Conservation (phyloP, 495 filamentous ascomycete species). For the Penicillium mononematosum region DNA sequence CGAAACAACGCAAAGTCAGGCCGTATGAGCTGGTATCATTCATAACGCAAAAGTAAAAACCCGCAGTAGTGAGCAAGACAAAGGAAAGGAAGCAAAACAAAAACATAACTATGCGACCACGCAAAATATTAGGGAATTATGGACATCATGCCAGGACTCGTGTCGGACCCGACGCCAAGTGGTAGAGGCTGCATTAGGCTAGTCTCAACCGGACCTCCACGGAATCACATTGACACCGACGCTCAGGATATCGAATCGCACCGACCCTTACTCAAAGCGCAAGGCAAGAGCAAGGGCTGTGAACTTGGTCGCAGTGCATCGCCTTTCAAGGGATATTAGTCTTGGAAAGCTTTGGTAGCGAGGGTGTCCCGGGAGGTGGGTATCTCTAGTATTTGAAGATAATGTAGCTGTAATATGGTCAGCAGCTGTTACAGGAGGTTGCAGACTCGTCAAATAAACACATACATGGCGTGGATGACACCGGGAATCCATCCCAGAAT, state of each 20-base stretch:
- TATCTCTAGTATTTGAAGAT: slow-evolving; percentile 54
- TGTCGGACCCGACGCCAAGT: slow-evolving; percentile 27
- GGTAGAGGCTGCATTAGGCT: slow-evolving; percentile 33
- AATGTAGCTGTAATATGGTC: slow-evolving; percentile 45
- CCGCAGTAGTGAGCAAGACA: slow-evolving; percentile 18
- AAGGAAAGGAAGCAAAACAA: slow-evolving; percentile 16
- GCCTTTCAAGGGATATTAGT: slow-evolving; percentile 3
- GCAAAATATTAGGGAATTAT: slow-evolving; percentile 31
- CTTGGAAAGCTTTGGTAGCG: slow-evolving; percentile 1
- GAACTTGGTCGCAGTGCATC: slow-evolving; percentile 5
- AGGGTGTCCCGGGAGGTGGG: slow-evolving; percentile 3
- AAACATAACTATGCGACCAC: slow-evolving; percentile 11
- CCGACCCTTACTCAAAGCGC: slow-evolving; percentile 1
- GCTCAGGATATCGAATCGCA: slow-evolving; percentile 17
- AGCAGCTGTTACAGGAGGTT: background rate
- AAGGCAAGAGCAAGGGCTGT: background rate
- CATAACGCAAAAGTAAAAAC: slow-evolving; percentile 28
- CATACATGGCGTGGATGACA: slow-evolving; percentile 71
- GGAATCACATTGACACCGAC: slow-evolving; percentile 30
- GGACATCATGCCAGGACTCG: slow-evolving; percentile 22
- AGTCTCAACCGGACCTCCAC: slow-evolving; percentile 33
- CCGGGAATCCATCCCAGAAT: slow-evolving; percentile 80
- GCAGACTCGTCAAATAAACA: slow-evolving; percentile 2
- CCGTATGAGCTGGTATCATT: slow-evolving; percentile 48
- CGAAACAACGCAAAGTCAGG: slow-evolving; percentile 30